A percentile compares a stretch with the other conserved stretches of the same genome.
Evolutionary conservation across 768 basidiomycete species (phyloP).

Genomic region (Suillus bovinus): DNA sequence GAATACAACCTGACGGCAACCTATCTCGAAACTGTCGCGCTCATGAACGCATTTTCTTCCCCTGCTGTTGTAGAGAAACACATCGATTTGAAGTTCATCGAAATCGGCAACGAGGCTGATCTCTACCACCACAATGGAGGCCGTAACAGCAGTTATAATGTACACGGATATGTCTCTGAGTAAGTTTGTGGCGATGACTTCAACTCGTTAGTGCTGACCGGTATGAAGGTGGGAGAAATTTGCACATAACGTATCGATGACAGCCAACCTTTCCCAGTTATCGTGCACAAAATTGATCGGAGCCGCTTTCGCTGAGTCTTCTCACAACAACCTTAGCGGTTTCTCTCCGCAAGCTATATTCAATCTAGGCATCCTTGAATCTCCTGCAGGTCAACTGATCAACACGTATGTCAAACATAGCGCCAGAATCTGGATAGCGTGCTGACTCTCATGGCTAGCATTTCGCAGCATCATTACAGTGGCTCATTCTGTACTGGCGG

Average conservation of each 20-base stretch:
- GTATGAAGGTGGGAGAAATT: conserved; percentile 52
- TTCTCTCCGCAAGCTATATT: conserved; percentile 68
- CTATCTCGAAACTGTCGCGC: conserved; percentile 47
- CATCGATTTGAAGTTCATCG: conserved; percentile 55
- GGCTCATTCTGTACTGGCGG: conserved; percentile 62
- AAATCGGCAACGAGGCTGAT: conserved; percentile 66
- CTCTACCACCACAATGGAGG: conserved; percentile 49
- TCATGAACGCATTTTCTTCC: conserved; percentile 50
- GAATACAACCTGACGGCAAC: conserved; percentile 49
- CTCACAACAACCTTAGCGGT: conserved; percentile 39
- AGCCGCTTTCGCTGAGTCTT: conserved; percentile 50
- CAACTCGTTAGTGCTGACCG: conserved; percentile 1
- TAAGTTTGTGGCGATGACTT: conserved; percentile 28
- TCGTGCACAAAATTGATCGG: conserved; percentile 49
- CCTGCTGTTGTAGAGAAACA: conserved; percentile 37
- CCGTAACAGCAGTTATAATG: conserved; percentile 40
- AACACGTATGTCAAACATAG: conserved; percentile 49
- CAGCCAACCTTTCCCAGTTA: conserved; percentile 36
- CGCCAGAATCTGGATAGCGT: conserved; percentile 27
- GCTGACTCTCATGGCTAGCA: conserved; percentile 20
- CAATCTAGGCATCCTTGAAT: conserved; percentile 48
- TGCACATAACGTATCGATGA: conserved; percentile 47
- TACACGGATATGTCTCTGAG: conserved; percentile 50
- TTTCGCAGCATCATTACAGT: conserved; percentile 49
- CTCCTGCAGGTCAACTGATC: conserved; percentile 49